Percentiles rank a stretch among this genome's conserved stretches.
Evolutionary conservation across 2,329 filamentous ascomycete species (phyloP).

Genomic region (Paracoccidioides lutzii): DNA sequence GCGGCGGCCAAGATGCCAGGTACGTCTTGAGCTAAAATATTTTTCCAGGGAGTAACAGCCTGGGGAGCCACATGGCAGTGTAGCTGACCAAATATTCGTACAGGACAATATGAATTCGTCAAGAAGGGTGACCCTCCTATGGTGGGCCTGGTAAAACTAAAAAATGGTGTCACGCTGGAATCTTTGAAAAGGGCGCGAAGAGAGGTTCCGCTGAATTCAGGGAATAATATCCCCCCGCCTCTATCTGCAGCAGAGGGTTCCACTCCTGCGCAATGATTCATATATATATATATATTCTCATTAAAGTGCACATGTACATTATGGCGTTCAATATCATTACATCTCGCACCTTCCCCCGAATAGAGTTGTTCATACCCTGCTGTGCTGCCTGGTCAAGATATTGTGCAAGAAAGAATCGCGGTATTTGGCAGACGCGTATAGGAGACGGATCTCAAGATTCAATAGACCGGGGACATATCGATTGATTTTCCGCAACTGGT

Average conservation of each 20-base stretch:
- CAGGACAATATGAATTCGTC: slow-evolving; percentile 69
- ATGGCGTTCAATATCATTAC: neutral
- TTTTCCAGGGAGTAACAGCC: neutral
- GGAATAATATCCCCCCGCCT: neutral
- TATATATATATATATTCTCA: neutral
- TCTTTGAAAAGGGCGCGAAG: slow-evolving; percentile 69
- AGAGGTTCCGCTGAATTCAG: slow-evolving; percentile 38
- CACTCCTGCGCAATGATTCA: neutral
- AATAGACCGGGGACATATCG: neutral
- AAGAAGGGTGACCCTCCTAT: slow-evolving; percentile 81
- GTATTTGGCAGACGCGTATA: neutral
- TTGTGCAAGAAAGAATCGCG: neutral
- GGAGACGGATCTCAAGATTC: neutral
- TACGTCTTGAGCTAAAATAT: slow-evolving; percentile 30
- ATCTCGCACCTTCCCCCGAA: neutral
- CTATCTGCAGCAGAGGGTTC: neutral
- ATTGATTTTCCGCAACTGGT: neutral
- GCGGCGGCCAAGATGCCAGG: slow-evolving; percentile 91
- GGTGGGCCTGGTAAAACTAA: slow-evolving; percentile 84
- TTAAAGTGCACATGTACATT: slow-evolving; percentile 1
- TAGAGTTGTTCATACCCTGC: neutral
- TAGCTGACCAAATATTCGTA: neutral
- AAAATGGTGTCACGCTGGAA: slow-evolving; percentile 66
- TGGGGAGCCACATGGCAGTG: neutral
- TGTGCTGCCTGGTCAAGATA: neutral